phyloP scores from a whole-genome alignment of 1,284 basidiomycete species.

The Ustilago cynodontis region DNA sequence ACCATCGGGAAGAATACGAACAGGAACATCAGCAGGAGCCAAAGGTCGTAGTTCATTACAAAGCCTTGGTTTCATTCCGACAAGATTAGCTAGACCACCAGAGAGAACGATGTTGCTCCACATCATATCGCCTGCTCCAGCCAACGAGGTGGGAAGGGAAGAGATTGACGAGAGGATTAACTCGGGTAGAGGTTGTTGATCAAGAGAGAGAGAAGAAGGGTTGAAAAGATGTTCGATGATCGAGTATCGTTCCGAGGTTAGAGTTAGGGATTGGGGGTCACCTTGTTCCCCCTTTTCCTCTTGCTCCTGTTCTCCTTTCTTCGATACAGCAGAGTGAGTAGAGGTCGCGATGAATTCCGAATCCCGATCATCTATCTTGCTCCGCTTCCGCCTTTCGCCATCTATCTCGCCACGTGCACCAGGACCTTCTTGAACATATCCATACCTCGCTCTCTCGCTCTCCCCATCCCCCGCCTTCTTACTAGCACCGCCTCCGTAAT shows the following conservation, averaged over 20 bases:
- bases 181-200: slow-evolving; percentile 82
- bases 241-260: slow-evolving; percentile 89
- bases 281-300: slow-evolving; percentile 47
- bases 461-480: slow-evolving; percentile 10
- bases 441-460: slow-evolving; percentile 43
- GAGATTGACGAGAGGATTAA: slow-evolving; percentile 81
- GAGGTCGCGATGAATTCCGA: slow-evolving; percentile 40
- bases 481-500: slow-evolving; percentile 75
- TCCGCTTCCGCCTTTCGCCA: neutral
- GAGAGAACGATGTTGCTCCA: slow-evolving; percentile 92
- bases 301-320: neutral
- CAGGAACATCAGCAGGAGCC: slow-evolving; percentile 46
- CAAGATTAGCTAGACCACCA: slow-evolving; percentile 83
- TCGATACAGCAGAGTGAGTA: neutral
- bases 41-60: slow-evolving; percentile 44
- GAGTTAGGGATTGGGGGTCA: slow-evolving; percentile 83
- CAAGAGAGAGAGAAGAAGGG: slow-evolving; percentile 75
- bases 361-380: slow-evolving; percentile 31
- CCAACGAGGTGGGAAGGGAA: neutral
- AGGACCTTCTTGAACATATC: slow-evolving; percentile 34
- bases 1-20: slow-evolving; percentile 24
- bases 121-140: slow-evolving; percentile 82
- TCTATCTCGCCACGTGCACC: slow-evolving; percentile 1
- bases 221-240: slow-evolving; percentile 87
- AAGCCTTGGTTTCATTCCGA: slow-evolving; percentile 82